Percentiles rank a stretch among this genome's conserved stretches.
These are phyloP conservation scores for Aspergillus cejpii DNA, from an alignment of 2,329 filamentous ascomycete species.

Conservation along the genomic window DNA sequence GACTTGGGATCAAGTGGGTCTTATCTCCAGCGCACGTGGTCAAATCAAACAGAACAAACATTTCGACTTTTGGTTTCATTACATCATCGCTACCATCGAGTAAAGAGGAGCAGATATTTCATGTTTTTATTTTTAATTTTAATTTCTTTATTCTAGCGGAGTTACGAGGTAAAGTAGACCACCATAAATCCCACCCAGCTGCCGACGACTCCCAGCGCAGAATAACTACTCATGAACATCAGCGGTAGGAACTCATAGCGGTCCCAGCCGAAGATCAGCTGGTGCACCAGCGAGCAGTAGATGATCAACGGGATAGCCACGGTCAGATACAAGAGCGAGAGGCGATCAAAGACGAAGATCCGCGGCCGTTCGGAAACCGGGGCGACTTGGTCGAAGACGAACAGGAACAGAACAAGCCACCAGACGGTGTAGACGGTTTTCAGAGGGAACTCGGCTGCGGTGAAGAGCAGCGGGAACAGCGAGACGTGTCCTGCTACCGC, in stretches of 20 bases:
- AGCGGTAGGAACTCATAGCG: conserved; percentile 81
- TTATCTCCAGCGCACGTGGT: conserved; percentile 15
- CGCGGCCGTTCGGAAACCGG: conserved; percentile 73
- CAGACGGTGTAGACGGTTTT: conserved; percentile 90
- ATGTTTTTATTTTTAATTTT: no score
- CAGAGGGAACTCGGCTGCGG: conserved; percentile 82
- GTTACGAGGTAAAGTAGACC: conserved; percentile 65
- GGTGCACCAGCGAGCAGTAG: conserved; percentile 81
- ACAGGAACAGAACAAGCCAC: conserved; percentile 81
- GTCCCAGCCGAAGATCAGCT: conserved; percentile 67
- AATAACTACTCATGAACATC: conserved; percentile 96
- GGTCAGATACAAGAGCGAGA: conserved; percentile 82
- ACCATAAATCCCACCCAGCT: conserved; percentile 94
- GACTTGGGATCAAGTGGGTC: conserved; percentile 17
- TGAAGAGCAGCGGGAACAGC: conserved; percentile 89
- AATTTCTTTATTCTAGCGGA: conserved; percentile 1
- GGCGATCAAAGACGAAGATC: conserved; percentile 84
- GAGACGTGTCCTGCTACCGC: conserved; percentile 93
- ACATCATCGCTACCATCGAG: conserved; percentile 13
- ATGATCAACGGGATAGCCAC: conserved; percentile 81
- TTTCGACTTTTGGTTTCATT: conserved; percentile 2
- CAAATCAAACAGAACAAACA: conserved; percentile 15
- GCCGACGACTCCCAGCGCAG: conserved; percentile 85
- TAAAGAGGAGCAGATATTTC: no score
- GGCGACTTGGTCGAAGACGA: conserved; percentile 78